Base-by-base conservation (phyloP, 306 rosid genomes). In the Argentina anserina region DNA sequence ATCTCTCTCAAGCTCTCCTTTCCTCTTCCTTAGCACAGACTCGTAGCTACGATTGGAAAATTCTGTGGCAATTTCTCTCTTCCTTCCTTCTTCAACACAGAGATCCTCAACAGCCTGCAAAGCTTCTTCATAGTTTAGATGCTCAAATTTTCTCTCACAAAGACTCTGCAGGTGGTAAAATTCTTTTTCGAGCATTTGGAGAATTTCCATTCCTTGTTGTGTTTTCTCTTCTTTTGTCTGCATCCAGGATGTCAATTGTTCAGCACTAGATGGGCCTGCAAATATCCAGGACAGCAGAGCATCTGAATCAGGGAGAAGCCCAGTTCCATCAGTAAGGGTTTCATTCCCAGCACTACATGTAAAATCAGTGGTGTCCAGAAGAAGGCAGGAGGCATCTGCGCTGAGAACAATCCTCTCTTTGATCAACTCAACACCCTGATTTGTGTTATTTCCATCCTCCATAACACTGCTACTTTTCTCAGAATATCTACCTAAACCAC, bases 101-200 rank as follows among this genome's bases (percentile, higher is more conserved):
- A 91, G 97, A 79, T 95, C 88, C 86, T 90, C 97, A 42, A 92
- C 84, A 13, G 86, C 80, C 83, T 83, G 96, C 71, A 90, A 71
- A 42, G 97, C 97, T 86, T 92, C 89, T 80, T 92, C 97, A 47
- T 85, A 81, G 79, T 79, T 85, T 50, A 92, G 56, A 23, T 85
- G 93, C 77, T 88, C 97, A 75, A 84, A 81, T 81, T 95, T 95
- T 78, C 85, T 84, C 83, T 92, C 97, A 84, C 96, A 92, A 40
- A 92, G 87, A 79, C 83, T 75, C 79, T 92, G 90, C 40, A 90
- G 84, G 63, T 84, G 86, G 84, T 68, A 76, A 87, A 91, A 95
- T 71, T 95, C 99, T 82, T 87, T 95, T 86, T 90, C 96, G 62
- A 90, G 94, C 78, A 58, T 74, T 82, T 85, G 91, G 69, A 95